Evolutionary conservation across 768 basidiomycete species (phyloP), one percentile per base, ranked within the genome.

Genomic region (Russula brevipes): DNA sequence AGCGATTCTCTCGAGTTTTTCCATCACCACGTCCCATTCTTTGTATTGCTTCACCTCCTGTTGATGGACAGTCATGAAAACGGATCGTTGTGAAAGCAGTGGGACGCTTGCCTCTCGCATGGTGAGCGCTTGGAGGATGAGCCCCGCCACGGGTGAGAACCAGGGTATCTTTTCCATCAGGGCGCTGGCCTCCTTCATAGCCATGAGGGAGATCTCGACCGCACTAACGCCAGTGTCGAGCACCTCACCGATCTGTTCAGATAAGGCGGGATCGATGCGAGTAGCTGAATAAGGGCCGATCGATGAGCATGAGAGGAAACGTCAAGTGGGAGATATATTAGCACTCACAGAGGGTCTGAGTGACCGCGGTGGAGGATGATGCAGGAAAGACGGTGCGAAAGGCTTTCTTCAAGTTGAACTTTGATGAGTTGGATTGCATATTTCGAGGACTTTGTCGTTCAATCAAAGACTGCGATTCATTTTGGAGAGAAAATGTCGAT

Each of bases 1-100:
- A 16, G 47, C 57, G 4, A 51, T n/a, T n/a, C 31, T 41, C 17
- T 36, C 10, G 10, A 51, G 31, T 31, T 59, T 59, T 1, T 7
- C 38, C 39, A 51, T 51, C 16, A 51, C 58, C 9, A 7, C 7
- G 5, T 33, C 45, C 16, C 39, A 51, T 16, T 51, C 33, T 17
- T 52, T 52, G 31, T 44, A 5, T n/a, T 42, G 41, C 7, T 59
- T 59, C n/a, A 59, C 59, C 12, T 45, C 50, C 59, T 45, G n/a
- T 31, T 33, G n/a, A 52, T 11, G 3, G 24, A 24, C 11, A 41
- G 9, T 33, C 31, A 6, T 51, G 14, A 52, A 8, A 1, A 14
- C 1, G 14, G n/a, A 19, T 12, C 2, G 2, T 49, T 30, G 3
- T 17, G 16, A 49, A 19, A 5, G 9, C 14, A 9, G 5, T 35